Percentiles rank a stretch among this genome's conserved stretches.
Conservation (phyloP, 345 rosid species). For the Punica granatum region DNA sequence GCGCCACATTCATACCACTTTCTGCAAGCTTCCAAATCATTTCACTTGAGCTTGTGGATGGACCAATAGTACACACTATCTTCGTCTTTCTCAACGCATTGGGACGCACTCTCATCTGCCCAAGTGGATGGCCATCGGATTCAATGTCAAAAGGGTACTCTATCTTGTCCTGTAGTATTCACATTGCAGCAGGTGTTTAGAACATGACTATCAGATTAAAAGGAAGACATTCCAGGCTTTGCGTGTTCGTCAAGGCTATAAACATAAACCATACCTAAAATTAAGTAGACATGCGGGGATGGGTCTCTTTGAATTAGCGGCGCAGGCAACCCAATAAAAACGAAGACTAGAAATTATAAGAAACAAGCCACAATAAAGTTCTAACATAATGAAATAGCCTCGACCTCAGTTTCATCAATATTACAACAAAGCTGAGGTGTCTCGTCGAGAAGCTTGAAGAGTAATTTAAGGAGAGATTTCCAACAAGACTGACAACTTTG, state of each 20-base stretch:
- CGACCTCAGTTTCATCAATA: neutral
- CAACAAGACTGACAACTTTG: neutral
- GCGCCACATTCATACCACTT: slow-evolving; percentile 92
- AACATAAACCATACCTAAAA: neutral
- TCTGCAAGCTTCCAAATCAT: slow-evolving; percentile 98
- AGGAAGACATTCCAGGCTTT: neutral
- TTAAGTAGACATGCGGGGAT: neutral
- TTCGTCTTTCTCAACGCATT: slow-evolving; percentile 65
- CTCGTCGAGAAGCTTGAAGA: neutral
- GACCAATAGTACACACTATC: slow-evolving; percentile 94
- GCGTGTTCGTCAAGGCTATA: neutral
- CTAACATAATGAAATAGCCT: neutral
- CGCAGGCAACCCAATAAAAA: neutral
- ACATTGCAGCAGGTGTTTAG: neutral
- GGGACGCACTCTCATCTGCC: slow-evolving; percentile 21
- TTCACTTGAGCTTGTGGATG: slow-evolving; percentile 84
- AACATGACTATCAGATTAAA: neutral
- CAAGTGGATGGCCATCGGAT: slow-evolving; percentile 19
- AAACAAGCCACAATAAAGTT: neutral
- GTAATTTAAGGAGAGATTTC: neutral
- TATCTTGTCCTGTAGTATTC: slow-evolving; percentile 32
- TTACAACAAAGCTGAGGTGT: neutral
- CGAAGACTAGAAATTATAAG: neutral
- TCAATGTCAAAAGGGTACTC: slow-evolving; percentile 28
- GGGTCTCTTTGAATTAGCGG: neutral